These are phyloP conservation scores for Psilocybe azurescens DNA, from an alignment of 768 basidiomycete genomes.

Conservation along the genomic window DNA sequence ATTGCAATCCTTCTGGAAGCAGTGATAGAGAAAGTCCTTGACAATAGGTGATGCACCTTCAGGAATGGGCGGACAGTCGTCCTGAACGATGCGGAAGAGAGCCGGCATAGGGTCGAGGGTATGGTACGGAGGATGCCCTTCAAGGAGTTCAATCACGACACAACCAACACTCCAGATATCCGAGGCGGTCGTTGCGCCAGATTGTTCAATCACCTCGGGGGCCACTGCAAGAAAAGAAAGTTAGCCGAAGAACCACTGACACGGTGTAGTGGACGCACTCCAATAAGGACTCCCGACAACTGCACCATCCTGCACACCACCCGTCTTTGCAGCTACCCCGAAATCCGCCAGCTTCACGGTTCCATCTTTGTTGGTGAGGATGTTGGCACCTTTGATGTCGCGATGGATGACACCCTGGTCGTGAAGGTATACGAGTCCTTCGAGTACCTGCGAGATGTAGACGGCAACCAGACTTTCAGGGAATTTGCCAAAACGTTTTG, in stretches of 20 bases:
- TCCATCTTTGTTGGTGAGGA: conserved; percentile 98
- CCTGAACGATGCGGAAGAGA: conserved; percentile 97
- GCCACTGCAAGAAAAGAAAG: conserved; percentile 66
- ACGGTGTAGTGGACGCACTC: conserved; percentile 62
- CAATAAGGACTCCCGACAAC: conserved; percentile 99
- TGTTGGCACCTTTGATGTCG: conserved; percentile 99
- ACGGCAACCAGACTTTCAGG: conserved; percentile 96
- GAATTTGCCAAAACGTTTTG: conserved; percentile 98
- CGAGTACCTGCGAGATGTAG: conserved; percentile 95
- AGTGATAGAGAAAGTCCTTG: conserved; percentile 95
- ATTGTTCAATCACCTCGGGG: conserved; percentile 98
- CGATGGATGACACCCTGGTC: conserved; percentile 99
- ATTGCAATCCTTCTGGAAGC: conserved; percentile 98
- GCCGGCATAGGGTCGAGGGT: conserved; percentile 98
- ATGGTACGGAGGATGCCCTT: conserved; percentile 93
- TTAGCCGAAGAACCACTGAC: conserved; percentile 7
- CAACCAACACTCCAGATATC: conserved; percentile 99
- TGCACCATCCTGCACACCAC: conserved; percentile 81
- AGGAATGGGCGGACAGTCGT: conserved; percentile 96
- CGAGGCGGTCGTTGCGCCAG: conserved; percentile 94
- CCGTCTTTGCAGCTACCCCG: conserved; percentile 87
- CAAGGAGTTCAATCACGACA: conserved; percentile 95
- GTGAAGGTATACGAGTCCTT: conserved; percentile 95
- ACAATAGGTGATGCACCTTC: conserved; percentile 95
- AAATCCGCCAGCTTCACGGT: conserved; percentile 99